Base-by-base conservation (phyloP, 306 rosid genomes). In the Dryas alaskensis region DNA sequence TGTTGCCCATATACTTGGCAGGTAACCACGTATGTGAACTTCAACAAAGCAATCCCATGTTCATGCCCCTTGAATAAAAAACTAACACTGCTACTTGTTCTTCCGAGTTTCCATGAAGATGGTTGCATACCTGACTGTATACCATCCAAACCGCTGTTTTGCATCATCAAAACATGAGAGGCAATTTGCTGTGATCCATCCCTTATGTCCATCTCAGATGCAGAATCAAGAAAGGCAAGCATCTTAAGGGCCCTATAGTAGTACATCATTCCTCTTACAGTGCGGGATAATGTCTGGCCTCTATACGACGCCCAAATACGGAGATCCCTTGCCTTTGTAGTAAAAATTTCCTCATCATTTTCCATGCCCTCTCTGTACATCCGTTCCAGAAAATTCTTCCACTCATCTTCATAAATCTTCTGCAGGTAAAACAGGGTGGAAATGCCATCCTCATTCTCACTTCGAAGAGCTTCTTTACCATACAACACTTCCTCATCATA, bases 241-340 rank as follows among this genome's bases (percentile, higher is more conserved):
- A 87, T 85, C 83, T 87, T 65, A 31, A 93, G 97, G 65, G 98
- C 98, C 66, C 91, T 87, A 77, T 87, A 86, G 72, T 93, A 87
- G 78, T 93, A 93, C 98, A 93, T 93, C 98, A 91, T 93, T 73
- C 98, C 98, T 71, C 97, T 85, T 39, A 93, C 92, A 44, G 98
- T 93, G 65, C 97, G 97, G 44, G 96, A 89, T 76, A 93, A 73
- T 42, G 98, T 93, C 86, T 93, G 98, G 65, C 98, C 98, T 83
- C 98, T 87, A 68, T 85, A 84, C 5, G 98, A 93, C 16, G 88
- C 97, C 98, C 98, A 93, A 77, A 86, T 83, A 48, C 98, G 96
- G 66, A 91, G 89, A 43, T 93, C 93, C 79, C 80, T 83, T 10
- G 76, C 53, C 72, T 89, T 91, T 59, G 69, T 79, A 2, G 65